A percentile compares a stretch with the other conserved stretches of the same genome.
phyloP scores from a whole-genome alignment of 176 grass and related monocot genomes.

The Alopecurus myosuroides region DNA sequence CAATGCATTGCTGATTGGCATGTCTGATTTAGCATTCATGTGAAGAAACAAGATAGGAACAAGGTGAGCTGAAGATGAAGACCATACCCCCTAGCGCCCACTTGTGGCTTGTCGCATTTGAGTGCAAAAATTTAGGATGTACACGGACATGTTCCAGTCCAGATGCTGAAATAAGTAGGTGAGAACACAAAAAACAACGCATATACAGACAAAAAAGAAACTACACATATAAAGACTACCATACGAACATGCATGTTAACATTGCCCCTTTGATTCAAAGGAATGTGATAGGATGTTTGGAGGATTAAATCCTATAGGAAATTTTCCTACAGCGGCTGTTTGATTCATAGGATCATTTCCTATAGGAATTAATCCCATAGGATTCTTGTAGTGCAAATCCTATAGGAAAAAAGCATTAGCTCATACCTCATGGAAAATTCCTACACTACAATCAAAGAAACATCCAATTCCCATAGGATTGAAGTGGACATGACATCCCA shows the following conservation, averaged over 20 bases:
- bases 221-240: background rate
- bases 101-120: conserved; percentile 99
- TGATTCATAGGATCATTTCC: no score
- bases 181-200: conserved; percentile 22
- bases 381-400: no score
- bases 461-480: no score
- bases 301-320: no score
- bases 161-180: conserved; percentile 39
- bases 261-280: no score
- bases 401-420: no score
- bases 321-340: no score
- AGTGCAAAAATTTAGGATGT: conserved; percentile 95
- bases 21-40: background rate
- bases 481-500: no score
- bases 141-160: conserved; percentile 92
- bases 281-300: no score
- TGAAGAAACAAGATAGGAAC: conserved; percentile 5
- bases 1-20: background rate
- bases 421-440: no score
- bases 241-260: background rate
- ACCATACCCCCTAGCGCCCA: conserved; percentile 90
- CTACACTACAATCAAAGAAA: no score
- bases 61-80: conserved; percentile 14
- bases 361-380: no score
- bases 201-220: background rate